Percentiles rank a stretch among this genome's conserved stretches.
Conservation (phyloP, 257 asterid genomes). For the Solanum habrochaites region DNA sequence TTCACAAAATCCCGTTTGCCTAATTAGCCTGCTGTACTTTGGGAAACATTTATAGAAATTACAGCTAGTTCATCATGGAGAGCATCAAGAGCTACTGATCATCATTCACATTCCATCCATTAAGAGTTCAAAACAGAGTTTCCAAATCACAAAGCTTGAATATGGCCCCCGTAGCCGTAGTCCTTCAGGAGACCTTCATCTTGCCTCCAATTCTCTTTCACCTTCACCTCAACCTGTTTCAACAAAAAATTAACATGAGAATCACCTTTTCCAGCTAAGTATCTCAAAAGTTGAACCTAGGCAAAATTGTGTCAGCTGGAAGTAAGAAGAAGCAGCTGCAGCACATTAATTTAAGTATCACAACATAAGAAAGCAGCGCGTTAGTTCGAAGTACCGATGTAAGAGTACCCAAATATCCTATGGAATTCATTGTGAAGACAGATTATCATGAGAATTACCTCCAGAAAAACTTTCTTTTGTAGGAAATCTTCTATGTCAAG, state of each 20-base stretch:
- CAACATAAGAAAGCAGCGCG: background rate
- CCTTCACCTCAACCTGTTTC: slow-evolving; percentile 78
- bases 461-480: slow-evolving; percentile 91
- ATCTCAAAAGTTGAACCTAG: background rate
- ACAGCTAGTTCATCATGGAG: background rate
- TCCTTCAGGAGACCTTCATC: slow-evolving; percentile 85
- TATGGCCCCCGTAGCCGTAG: slow-evolving; percentile 89
- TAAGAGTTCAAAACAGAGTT: background rate
- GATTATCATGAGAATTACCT: slow-evolving; percentile 31
- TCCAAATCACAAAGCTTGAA: slow-evolving; percentile 45
- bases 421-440: background rate
- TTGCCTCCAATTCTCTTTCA: slow-evolving; percentile 92
- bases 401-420: background rate
- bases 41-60: background rate
- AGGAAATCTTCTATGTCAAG: slow-evolving; percentile 94
- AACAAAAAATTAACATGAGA: background rate
- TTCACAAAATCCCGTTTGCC: background rate
- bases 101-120: background rate
- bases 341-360: background rate
- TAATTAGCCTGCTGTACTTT: background rate
- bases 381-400: background rate
- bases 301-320: background rate
- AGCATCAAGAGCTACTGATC: background rate
- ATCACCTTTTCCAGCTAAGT: background rate
- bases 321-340: background rate